These are phyloP conservation scores for Barbatosphaeria neglecta DNA, from an alignment of 495 filamentous ascomycete genomes.

Conservation along the genomic window DNA sequence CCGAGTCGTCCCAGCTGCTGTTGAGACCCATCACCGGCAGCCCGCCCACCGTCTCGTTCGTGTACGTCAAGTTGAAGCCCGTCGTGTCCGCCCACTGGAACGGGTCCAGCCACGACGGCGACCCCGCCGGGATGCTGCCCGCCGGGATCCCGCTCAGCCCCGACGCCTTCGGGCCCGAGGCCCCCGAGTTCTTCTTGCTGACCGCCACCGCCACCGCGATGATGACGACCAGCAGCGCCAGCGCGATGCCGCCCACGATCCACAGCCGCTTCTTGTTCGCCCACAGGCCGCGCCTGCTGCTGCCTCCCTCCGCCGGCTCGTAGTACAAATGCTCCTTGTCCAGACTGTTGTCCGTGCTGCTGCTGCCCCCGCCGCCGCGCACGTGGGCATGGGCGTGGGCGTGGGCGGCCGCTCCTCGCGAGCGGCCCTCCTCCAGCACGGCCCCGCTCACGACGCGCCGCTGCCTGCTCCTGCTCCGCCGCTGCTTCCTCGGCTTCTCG, in stretches of 20 bases:
- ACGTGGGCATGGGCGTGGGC: slow-evolving; percentile 12
- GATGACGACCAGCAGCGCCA: slow-evolving; percentile 57
- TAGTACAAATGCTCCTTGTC: slow-evolving; percentile 19
- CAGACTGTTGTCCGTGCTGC: slow-evolving; percentile 25
- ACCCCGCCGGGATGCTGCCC: slow-evolving; percentile 52
- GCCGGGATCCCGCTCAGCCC: slow-evolving; percentile 50
- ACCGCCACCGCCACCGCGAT: slow-evolving; percentile 63
- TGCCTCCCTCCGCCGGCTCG: slow-evolving; percentile 4
- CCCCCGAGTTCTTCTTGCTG: slow-evolving; percentile 48
- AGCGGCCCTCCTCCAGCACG: slow-evolving; percentile 51
- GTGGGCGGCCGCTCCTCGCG: no score
- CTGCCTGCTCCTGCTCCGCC: slow-evolving; percentile 27
- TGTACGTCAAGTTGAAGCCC: slow-evolving; percentile 93
- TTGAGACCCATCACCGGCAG: slow-evolving; percentile 84
- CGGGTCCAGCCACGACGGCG: slow-evolving; percentile 75
- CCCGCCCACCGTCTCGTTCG: slow-evolving; percentile 69
- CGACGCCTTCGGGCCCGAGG: slow-evolving; percentile 24
- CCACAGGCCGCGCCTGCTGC: no score
- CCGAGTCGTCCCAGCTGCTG: slow-evolving; percentile 76
- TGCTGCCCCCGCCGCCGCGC: slow-evolving; percentile 18
- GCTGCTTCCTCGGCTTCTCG: slow-evolving; percentile 15
- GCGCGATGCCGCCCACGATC: slow-evolving; percentile 38
- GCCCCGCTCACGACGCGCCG: slow-evolving; percentile 57
- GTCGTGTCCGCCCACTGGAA: slow-evolving; percentile 86
- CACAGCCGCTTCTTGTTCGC: slow-evolving; percentile 38